These are phyloP conservation scores for Trichoderma parareesei DNA, from an alignment of 495 filamentous ascomycete genomes.

Conservation along the genomic window DNA sequence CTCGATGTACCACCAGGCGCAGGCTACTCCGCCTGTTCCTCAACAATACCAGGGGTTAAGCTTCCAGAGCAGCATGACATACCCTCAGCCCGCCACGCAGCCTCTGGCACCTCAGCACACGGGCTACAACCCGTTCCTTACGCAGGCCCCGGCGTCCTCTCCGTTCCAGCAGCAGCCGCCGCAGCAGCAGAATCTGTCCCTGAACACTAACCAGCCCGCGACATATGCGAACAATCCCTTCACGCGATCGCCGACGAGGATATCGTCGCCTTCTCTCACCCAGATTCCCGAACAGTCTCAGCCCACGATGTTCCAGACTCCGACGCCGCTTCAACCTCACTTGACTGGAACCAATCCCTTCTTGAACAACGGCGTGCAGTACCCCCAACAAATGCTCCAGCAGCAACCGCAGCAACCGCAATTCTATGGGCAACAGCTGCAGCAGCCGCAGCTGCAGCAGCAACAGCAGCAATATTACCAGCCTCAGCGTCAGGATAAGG, in stretches of 20 bases:
- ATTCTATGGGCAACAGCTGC: conserved; percentile 19
- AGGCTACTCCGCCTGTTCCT: conserved; percentile 46
- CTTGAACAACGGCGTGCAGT: conserved; percentile 13
- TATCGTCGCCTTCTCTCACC: conserved; percentile 33
- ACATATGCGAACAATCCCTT: conserved; percentile 35
- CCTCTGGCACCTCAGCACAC: conserved; percentile 23
- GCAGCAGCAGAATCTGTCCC: conserved; percentile 26
- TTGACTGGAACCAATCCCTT: conserved; percentile 11
- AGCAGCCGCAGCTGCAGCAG: conserved; percentile 27
- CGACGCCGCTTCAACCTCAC: conserved; percentile 24
- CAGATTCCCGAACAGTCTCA: conserved; percentile 46
- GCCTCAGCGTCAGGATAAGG: conserved; percentile 55
- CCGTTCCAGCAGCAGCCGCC: conserved; percentile 24
- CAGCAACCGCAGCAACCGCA: conserved; percentile 16
- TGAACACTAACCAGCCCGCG: conserved; percentile 31
- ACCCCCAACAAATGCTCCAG: conserved; percentile 18
- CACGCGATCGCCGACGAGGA: conserved; percentile 36
- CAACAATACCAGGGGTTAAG: conserved; percentile 41
- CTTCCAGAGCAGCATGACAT: conserved; percentile 40
- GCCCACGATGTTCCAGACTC: conserved; percentile 28
- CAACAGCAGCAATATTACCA: conserved; percentile 30
- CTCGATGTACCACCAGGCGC: conserved; percentile 42
- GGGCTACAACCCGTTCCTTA: conserved; percentile 62
- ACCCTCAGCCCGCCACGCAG: conserved; percentile 27
- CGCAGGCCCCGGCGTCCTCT: conserved; percentile 19